phyloP scores from a whole-genome alignment of 345 rosid genomes.

The Salix caprea region DNA sequence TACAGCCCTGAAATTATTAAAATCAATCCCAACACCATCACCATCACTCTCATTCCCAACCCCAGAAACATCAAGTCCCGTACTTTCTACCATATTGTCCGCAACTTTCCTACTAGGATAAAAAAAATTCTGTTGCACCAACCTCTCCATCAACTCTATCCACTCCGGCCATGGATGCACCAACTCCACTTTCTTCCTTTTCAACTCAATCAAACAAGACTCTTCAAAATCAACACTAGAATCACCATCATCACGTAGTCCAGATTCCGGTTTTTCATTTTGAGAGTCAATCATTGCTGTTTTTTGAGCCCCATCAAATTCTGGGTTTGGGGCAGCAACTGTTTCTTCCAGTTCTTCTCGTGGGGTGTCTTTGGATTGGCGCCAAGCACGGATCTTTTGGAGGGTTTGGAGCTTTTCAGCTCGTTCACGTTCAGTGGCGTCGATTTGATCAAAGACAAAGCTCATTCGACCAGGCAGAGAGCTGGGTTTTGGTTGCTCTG shows the following conservation, averaged over 20 bases:
- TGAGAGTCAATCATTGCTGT: background rate
- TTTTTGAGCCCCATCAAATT: background rate
- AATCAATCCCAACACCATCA: conserved; percentile 45
- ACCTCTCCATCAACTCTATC: conserved; percentile 85
- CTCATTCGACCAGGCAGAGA: conserved; percentile 88
- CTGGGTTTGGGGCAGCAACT: background rate
- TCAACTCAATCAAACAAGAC: conserved; percentile 10
- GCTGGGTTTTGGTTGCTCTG: conserved; percentile 45
- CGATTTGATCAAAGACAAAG: conserved; percentile 90
- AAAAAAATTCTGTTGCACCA: conserved; percentile 87
- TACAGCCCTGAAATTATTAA: conserved; percentile 66
- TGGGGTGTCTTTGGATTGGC: conserved; percentile 53
- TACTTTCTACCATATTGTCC: conserved; percentile 48
- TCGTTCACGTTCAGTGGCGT: conserved; percentile 68
- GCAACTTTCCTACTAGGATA: conserved; percentile 75
- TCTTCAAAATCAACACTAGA: conserved; percentile 1
- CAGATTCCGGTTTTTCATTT: conserved; percentile 2
- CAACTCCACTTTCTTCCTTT: conserved; percentile 41
- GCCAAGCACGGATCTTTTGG: conserved; percentile 87
- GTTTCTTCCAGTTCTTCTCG: conserved; percentile 11
- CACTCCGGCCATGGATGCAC: conserved; percentile 99
- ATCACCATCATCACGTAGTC: background rate
- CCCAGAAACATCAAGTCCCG: conserved; percentile 47
- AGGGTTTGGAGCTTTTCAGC: conserved; percentile 60
- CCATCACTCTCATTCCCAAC: conserved; percentile 10